A percentile compares a stretch with the other conserved stretches of the same genome.
Evolutionary conservation across 352 stramenopile species (phyloP).

Genomic region (Phytopythium litorale): DNA sequence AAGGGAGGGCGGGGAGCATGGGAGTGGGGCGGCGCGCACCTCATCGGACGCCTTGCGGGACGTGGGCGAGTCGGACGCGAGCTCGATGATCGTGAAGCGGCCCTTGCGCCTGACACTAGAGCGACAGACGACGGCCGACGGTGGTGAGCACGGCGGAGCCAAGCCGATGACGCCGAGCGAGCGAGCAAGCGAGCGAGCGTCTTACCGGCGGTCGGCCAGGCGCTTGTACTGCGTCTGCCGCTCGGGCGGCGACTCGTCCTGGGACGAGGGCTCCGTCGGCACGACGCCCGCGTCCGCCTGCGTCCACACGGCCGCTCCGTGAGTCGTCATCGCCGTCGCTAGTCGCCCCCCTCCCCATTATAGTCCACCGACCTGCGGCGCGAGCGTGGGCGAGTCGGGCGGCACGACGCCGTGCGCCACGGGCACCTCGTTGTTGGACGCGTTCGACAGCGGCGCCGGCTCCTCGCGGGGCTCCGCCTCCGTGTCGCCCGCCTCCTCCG

Average conservation of each 20-base stretch:
- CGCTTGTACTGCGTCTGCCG: constrained; percentile 12
- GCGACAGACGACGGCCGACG: constrained; percentile 8
- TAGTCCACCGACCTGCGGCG: constrained; percentile 10
- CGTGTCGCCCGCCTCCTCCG: not conserved
- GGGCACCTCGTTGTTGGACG: not conserved
- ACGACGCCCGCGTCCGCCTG: constrained; percentile 5
- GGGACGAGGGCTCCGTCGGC: constrained; percentile 16
- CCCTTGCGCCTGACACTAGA: constrained; percentile 67
- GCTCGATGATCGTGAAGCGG: constrained; percentile 84
- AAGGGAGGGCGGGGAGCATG: not conserved
- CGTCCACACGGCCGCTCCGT: not conserved
- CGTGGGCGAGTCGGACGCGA: constrained; percentile 55
- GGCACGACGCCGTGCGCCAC: not conserved
- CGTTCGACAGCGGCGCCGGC: not conserved
- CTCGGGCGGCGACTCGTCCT: constrained; percentile 35
- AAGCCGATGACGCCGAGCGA: too few relatives aligned
- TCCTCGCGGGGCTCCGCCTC: not conserved
- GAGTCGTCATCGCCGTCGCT: not conserved
- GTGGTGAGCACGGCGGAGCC: too few relatives aligned
- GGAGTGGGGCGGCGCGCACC: constrained; percentile 15
- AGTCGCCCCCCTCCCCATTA: too few relatives aligned
- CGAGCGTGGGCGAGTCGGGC: constrained; percentile 11
- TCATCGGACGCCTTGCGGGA: constrained; percentile 52
- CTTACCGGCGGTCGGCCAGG: constrained; percentile 22
- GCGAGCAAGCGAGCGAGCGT: not conserved